These are phyloP conservation scores for Sporisorium exsertum DNA, from an alignment of 1,284 basidiomycete species.

Conservation along the genomic window DNA sequence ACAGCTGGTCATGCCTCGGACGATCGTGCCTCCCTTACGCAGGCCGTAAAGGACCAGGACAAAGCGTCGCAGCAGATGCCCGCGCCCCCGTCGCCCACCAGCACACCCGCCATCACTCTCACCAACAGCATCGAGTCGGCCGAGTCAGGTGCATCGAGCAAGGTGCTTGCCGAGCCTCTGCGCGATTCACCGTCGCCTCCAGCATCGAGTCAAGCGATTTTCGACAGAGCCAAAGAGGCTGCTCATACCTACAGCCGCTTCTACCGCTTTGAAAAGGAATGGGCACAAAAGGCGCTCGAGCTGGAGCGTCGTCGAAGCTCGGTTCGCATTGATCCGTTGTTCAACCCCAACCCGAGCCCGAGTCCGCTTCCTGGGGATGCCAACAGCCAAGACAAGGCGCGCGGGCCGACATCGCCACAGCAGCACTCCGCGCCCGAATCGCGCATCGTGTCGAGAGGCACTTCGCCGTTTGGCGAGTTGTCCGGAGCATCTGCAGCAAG, in stretches of 20 bases:
- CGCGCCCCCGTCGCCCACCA: constrained; percentile 12
- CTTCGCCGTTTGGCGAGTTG: constrained; percentile 33
- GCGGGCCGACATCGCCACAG: constrained; percentile 18
- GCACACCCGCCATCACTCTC: constrained; percentile 26
- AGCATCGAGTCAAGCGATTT: constrained; percentile 13
- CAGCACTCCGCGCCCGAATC: constrained; percentile 43
- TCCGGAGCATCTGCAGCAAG: constrained; percentile 2
- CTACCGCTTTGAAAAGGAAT: constrained; percentile 50
- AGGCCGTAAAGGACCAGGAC: background rate
- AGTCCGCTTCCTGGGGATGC: constrained; percentile 18
- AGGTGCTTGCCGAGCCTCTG: constrained; percentile 7
- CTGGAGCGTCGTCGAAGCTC: constrained; percentile 47
- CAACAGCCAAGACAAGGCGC: constrained; percentile 6
- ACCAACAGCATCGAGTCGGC: constrained; percentile 12
- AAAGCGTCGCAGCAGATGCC: background rate
- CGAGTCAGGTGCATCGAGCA: background rate
- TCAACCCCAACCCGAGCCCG: constrained; percentile 24
- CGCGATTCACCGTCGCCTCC: constrained; percentile 18
- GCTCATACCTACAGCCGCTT: constrained; percentile 43
- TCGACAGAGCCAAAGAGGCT: constrained; percentile 38
- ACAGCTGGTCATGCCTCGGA: constrained; percentile 14
- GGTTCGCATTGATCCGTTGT: constrained; percentile 38
- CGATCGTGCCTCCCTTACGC: background rate
- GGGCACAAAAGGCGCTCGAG: constrained; percentile 49
- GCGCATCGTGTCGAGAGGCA: constrained; percentile 36